Evolutionary conservation across 2,329 filamentous ascomycete species (phyloP), one percentile per base, ranked within the genome.

Genomic region (Neoascochyta sp.): DNA sequence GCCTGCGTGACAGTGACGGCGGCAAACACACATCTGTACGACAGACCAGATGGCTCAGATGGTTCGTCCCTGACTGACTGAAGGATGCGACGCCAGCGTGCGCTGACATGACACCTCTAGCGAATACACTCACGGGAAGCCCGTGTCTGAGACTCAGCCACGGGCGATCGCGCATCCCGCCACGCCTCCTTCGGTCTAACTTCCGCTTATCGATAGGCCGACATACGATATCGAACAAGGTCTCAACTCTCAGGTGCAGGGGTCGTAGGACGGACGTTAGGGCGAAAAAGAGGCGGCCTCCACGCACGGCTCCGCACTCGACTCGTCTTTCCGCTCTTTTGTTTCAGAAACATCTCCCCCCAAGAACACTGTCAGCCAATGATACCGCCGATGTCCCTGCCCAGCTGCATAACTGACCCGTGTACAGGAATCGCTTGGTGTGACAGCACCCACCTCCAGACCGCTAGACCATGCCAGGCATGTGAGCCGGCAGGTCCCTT

Each of bases 301-400:
- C 36, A 38, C 44, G 39, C 39, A 43, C 41, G 27, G 33, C 32
- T 31, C 30, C 34, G 38, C 23, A 25, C 34, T 39, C 35, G 35
- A 43, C 38, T 33, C 36, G 35, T 34, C 21, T 24, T 39, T 45
- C 43, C 42, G 32, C 43, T 43, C 38, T 39, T 34, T 40, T 41
- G 53, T 57, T 58, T 59, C 53, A 56, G 22, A 50, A 50, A 57
- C 54, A 51, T 44, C 40, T 36, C 35, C 34, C 39, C 43, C 32
- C 33, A 39, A 33, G 42, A 39, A 21, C 18, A 19, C 29, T 31
- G 36, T 29, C 16, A 35, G 34, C 55, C 52, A 57, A 57, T 59
- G 25, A 36, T 14, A 21, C 9, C 16, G 13, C 9, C 20, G 16
- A 36, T 31, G 56, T 57, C 43, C 56, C 53, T 57, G 52, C 38